phyloP scores from a whole-genome alignment of 2,329 filamentous ascomycete species.

The Paraphoma sp. region DNA sequence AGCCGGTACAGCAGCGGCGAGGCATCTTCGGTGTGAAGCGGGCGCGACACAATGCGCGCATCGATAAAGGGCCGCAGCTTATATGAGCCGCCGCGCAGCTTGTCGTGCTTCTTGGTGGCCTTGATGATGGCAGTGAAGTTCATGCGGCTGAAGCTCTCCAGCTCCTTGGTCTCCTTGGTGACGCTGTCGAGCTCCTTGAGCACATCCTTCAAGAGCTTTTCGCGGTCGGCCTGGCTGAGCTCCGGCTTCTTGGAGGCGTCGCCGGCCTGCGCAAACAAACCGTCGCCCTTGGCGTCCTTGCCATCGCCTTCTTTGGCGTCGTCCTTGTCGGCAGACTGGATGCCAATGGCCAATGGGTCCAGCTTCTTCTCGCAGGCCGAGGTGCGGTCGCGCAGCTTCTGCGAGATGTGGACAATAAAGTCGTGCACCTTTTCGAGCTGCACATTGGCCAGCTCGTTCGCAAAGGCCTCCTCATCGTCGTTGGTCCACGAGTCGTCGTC shows the following conservation, averaged over 20 bases:
- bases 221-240: constrained; percentile 49
- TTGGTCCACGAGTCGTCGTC: constrained; percentile 81
- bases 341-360: constrained; percentile 60
- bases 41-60: constrained; percentile 83
- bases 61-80: constrained; percentile 91
- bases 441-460: constrained; percentile 91
- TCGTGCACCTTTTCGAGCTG: constrained; percentile 93
- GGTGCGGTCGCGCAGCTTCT: constrained; percentile 81
- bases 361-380: constrained; percentile 71
- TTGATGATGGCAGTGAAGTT: constrained; percentile 99
- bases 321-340: constrained; percentile 30
- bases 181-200: constrained; percentile 83
- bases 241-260: constrained; percentile 33
- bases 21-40: constrained; percentile 96
- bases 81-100: constrained; percentile 85
- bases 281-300: constrained; percentile 12
- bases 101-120: constrained; percentile 98
- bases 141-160: constrained; percentile 93
- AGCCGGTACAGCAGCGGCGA: constrained; percentile 85
- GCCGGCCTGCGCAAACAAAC: constrained; percentile 21
- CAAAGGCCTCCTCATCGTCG: constrained; percentile 90
- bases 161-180: constrained; percentile 87
- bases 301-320: constrained; percentile 9
- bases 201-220: constrained; percentile 70
- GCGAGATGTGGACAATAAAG: constrained; percentile 84